Evolutionary conservation across 441 rosid genomes (phyloP), one percentile per base, ranked within the genome.

Genomic region (Hura crepitans): DNA sequence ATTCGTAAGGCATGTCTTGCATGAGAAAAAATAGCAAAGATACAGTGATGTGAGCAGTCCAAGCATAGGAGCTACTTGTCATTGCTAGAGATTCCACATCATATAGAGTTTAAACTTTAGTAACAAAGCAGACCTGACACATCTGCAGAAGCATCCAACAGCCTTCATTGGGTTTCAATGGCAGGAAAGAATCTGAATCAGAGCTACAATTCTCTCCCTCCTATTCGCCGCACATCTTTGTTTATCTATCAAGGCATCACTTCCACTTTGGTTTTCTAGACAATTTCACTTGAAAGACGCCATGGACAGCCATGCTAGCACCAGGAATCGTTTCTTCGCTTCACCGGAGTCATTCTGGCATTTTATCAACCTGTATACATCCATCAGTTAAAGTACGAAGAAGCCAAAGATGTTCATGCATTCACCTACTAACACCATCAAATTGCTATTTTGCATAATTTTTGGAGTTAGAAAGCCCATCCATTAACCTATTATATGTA

Each of bases 181-280:
- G 82, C 0, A 86, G 91, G 12, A 77, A 72, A 14, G 74, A 47
- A 22, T 74, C 64, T 46, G 77, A 80, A 70, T 70, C 78, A 0
- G 80, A 70, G 50, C 70, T 56, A 13, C 79, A 18, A 20, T 59
- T 80, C 49, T 74, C 79, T n/a, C 37, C 74, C 75, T 78, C 39
- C 50, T 66, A 20, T 78, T 72, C 65, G 62, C 69, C 70, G 20
- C 74, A 37, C 84, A 80, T 69, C 94, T 81, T 70, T 88, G 86
- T 72, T 89, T 82, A 69, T 89, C 82, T 71, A 86, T 92, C 66
- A 9, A 91, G 85, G 72, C 87, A 68, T 51, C 86, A 93, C 10
- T 90, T 13, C 96, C 72, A 88, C 95, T 45, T 89, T 1, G 96
- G 93, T 75, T 87, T 91, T 82, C 93, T 87, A 20, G 96, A 93